Conservation (phyloP, 805 yeast genomes). For the Priceomyces medius region DNA sequence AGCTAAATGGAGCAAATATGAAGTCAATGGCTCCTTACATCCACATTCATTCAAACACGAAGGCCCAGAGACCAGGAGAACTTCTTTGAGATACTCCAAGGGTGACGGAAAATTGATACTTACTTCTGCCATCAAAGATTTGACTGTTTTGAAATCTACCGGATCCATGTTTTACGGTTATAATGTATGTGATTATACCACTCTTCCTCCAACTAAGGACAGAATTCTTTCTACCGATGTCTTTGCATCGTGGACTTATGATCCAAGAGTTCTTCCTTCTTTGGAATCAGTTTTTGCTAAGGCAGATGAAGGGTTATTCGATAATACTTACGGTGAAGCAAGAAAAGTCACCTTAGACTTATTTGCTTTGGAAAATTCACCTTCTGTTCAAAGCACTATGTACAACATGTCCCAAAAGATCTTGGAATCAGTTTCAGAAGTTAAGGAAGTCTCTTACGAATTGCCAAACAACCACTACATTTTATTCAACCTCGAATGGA, state of each 20-base stretch:
- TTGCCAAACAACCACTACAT: slow-evolving; percentile 94
- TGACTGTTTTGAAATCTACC: slow-evolving; percentile 85
- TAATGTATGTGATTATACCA: slow-evolving; percentile 85
- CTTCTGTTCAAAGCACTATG: slow-evolving; percentile 98
- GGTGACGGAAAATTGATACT: slow-evolving; percentile 52
- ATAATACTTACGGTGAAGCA: slow-evolving; percentile 59
- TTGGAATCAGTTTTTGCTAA: slow-evolving; percentile 47
- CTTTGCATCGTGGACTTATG: slow-evolving; percentile 70
- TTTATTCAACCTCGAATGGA: slow-evolving; percentile 77
- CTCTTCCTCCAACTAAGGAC: slow-evolving; percentile 78
- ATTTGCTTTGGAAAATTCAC: slow-evolving; percentile 83
- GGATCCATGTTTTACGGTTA: slow-evolving; percentile 91
- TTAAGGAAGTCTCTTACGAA: slow-evolving; percentile 66
- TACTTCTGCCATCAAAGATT: slow-evolving; percentile 69
- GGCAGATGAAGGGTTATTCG: slow-evolving; percentile 66
- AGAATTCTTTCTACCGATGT: slow-evolving; percentile 87
- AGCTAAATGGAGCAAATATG: slow-evolving; percentile 75
- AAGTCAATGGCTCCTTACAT: slow-evolving; percentile 71
- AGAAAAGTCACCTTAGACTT: slow-evolving; percentile 67
- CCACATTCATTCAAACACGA: slow-evolving; percentile 83
- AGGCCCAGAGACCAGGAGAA: slow-evolving; percentile 76
- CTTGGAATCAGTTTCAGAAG: slow-evolving; percentile 53
- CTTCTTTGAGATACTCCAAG: slow-evolving; percentile 53
- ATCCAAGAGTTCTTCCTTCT: slow-evolving; percentile 47
- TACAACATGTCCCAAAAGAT: slow-evolving; percentile 83